These are phyloP conservation scores for Coprinopsis strossmayeri DNA, from an alignment of 768 basidiomycete genomes.

Conservation along the genomic window DNA sequence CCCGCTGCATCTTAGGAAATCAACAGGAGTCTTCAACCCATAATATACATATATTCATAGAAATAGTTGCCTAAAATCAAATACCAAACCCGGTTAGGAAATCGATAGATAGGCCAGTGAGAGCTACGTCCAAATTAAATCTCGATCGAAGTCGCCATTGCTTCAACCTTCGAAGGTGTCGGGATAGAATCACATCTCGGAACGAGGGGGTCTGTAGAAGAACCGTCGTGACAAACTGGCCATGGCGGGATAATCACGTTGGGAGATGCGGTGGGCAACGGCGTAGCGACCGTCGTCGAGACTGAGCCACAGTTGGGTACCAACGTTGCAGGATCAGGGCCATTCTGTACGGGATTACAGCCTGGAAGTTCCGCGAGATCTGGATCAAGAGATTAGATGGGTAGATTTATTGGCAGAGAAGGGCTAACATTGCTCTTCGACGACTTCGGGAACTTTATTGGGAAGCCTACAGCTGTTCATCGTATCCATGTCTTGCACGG, in stretches of 20 bases:
- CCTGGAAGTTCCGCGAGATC: conserved; percentile 5
- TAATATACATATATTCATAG: too few relatives aligned
- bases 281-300: conserved; percentile 3
- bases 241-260: not conserved
- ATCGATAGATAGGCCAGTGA: too few relatives aligned
- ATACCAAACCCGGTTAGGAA: too few relatives aligned
- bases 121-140: too few relatives aligned
- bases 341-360: conserved; percentile 5
- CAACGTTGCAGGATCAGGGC: conserved; percentile 4
- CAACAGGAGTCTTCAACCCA: too few relatives aligned
- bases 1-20: too few relatives aligned
- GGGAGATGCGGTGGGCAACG: conserved; percentile 1
- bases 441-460: conserved; percentile 7
- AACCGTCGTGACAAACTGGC: not conserved
- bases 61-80: too few relatives aligned
- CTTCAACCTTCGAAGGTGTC: too few relatives aligned
- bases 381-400: too few relatives aligned
- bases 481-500: conserved; percentile 9
- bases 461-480: conserved; percentile 10
- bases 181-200: too few relatives aligned
- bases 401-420: not conserved
- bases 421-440: conserved; percentile 7
- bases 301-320: conserved; percentile 1
- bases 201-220: not conserved
- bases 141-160: too few relatives aligned